Conservation (phyloP, 2,329 filamentous ascomycete species). For the Diaporthe aspalathi region DNA sequence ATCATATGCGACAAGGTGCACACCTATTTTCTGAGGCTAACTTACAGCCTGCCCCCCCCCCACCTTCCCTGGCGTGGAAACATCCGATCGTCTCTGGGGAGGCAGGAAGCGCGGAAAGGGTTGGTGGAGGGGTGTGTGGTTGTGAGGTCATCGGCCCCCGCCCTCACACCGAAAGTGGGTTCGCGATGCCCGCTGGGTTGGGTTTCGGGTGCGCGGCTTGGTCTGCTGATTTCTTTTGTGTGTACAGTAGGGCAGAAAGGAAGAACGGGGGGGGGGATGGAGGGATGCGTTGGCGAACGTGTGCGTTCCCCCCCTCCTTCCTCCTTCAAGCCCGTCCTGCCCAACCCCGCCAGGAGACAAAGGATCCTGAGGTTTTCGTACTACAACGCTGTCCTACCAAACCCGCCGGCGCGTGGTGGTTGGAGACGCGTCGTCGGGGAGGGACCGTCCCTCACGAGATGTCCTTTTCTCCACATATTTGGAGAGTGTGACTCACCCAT, state of each 20-base stretch:
- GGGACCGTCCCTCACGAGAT: not conserved
- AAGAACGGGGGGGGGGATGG: not conserved
- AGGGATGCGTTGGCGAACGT: not conserved
- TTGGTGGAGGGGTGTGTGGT: not conserved
- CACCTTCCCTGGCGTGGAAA: not conserved
- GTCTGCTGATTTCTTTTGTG: not conserved
- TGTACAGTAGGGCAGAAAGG: slow-evolving; percentile 13
- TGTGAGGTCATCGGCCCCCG: slow-evolving; percentile 19
- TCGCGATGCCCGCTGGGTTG: slow-evolving; percentile 22
- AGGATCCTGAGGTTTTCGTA: slow-evolving; percentile 18
- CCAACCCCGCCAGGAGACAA: not conserved
- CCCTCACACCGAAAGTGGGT: slow-evolving; percentile 17
- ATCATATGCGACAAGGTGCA: not conserved
- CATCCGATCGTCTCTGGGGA: not conserved
- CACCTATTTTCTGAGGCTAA: slow-evolving; percentile 14
- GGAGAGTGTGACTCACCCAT: slow-evolving; percentile 10
- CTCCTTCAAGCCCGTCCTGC: too few species aligned
- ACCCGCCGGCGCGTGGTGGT: slow-evolving; percentile 8
- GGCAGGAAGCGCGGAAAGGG: not conserved
- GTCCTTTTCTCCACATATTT: slow-evolving; percentile 1
- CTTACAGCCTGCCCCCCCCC: slow-evolving; percentile 16
- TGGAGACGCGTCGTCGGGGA: not conserved
- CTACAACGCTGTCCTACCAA: slow-evolving; percentile 9
- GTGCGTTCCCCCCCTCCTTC: slow-evolving; percentile 5
- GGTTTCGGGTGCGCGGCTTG: slow-evolving; percentile 11